Conservation (phyloP, 2,329 filamentous ascomycete genomes). For the Botrytis byssoidea region DNA sequence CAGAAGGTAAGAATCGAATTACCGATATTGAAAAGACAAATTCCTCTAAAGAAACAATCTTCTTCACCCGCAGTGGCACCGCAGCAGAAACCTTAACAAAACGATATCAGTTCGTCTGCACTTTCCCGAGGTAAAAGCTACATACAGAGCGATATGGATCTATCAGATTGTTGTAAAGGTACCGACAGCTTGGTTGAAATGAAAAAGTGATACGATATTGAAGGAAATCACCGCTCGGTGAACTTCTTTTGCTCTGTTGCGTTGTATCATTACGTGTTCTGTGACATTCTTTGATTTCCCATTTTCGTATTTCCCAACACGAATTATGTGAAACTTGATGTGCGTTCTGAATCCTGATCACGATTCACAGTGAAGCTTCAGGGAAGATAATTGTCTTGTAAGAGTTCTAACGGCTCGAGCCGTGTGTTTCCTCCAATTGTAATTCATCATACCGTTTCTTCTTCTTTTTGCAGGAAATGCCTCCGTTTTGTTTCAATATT, state of each 20-base stretch:
- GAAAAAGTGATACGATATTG: neutral
- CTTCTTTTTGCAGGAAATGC: neutral
- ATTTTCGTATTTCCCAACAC: neutral
- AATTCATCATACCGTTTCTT: neutral
- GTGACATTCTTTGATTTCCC: neutral
- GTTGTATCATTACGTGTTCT: constrained; percentile 15
- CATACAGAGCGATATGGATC: neutral
- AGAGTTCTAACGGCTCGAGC: neutral
- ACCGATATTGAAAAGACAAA: neutral
- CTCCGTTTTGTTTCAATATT: neutral
- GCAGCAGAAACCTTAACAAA: neutral
- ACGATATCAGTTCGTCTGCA: constrained; percentile 7
- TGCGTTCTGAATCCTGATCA: neutral
- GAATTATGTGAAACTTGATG: neutral
- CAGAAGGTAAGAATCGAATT: too few species aligned
- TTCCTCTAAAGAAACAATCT: neutral
- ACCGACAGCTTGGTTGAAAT: constrained; percentile 15
- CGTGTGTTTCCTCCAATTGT: neutral
- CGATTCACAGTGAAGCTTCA: neutral
- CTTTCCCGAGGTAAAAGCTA: constrained; percentile 1
- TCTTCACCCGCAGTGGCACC: neutral
- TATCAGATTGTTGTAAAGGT: constrained; percentile 12
- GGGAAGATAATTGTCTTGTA: neutral
- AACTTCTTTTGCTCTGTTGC: neutral
- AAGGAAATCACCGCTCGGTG: neutral